Evolutionary conservation across 352 stramenopile species (phyloP), one percentile per base, ranked within the genome.

Genomic region (Globisporangium takayamanum): DNA sequence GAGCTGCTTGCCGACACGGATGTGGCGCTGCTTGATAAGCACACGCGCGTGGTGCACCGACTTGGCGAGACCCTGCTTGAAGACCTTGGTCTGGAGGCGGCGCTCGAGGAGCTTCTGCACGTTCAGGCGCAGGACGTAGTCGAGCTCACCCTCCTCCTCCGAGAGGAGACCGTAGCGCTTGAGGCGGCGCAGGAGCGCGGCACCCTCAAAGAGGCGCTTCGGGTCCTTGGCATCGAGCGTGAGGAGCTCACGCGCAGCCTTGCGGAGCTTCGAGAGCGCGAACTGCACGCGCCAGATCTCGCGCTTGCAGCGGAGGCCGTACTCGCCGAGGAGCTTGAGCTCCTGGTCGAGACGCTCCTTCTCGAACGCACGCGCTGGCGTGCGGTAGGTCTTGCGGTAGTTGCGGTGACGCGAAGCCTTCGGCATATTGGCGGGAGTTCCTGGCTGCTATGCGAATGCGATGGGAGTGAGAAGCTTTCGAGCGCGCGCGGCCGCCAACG

Each of bases 241-340:
- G 49, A 99, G 74, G 12, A 99, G 82, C 67, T 98, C 88, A 87
- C 97, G 96, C 16, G 97, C 97, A 41, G 96, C 96, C 75, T 99
- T 99, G 71, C 97, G 95, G 60, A 99, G 93, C 91, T 99, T 99
- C 64, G 97, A 97, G 57, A 99, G 84, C 58, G 97, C 93, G 69
- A 98, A 98, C 81, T 99, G 97, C 53, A 99, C 96, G 64, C 97
- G 95, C 97, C 97, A 99, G 78, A 99, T 99, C 78, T 99, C 97
- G 68, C 97, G 95, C 93, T 99, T 99, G 93, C 97, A 99, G 69
- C 97, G 90, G 26, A 99, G 93, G 54, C 97, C 97, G 76, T 99
- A 99, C 86, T 99, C 97, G 74, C 97, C 97, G 47, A 98, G 93
- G 50, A 98, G 87, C 88, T 99, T 99, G 55, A 99, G 88, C 83